Conservation (phyloP, 495 filamentous ascomycete species). For the Annulohypoxylon moriforme region DNA sequence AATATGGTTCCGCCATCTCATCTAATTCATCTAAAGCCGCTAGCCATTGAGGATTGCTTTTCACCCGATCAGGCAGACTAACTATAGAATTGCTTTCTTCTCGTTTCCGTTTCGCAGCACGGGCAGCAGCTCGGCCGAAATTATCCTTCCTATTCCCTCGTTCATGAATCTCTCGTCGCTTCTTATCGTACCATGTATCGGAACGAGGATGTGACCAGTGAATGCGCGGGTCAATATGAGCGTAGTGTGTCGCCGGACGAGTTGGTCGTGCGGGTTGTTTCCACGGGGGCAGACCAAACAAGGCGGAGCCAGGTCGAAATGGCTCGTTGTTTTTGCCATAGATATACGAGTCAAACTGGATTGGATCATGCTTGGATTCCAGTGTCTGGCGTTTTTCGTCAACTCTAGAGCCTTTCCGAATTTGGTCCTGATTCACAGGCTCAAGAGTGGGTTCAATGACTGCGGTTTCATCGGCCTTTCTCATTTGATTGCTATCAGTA, state of each 20-base stretch:
- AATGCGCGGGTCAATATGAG: slow-evolving; percentile 58
- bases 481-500: not conserved
- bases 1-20: slow-evolving; percentile 31
- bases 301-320: slow-evolving; percentile 40
- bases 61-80: slow-evolving; percentile 45
- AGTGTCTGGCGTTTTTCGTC: slow-evolving; percentile 41
- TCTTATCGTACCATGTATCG: slow-evolving; percentile 53
- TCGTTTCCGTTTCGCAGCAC: slow-evolving; percentile 45
- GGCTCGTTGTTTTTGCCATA: slow-evolving; percentile 45
- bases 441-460: not conserved
- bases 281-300: slow-evolving; percentile 22
- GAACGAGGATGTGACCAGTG: slow-evolving; percentile 54
- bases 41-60: slow-evolving; percentile 43
- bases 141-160: slow-evolving; percentile 56
- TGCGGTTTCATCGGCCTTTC: not conserved
- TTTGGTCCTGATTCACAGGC: slow-evolving; percentile 19
- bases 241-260: slow-evolving; percentile 42
- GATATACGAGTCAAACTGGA: slow-evolving; percentile 43
- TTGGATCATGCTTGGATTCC: slow-evolving; percentile 43
- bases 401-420: slow-evolving; percentile 27
- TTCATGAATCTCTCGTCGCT: slow-evolving; percentile 55
- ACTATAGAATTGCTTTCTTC: slow-evolving; percentile 43
- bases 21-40: slow-evolving; percentile 44
- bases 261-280: slow-evolving; percentile 33
- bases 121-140: slow-evolving; percentile 53